Evolutionary conservation across 495 filamentous ascomycete genomes (phyloP).

Genomic region (Podospora didyma): DNA sequence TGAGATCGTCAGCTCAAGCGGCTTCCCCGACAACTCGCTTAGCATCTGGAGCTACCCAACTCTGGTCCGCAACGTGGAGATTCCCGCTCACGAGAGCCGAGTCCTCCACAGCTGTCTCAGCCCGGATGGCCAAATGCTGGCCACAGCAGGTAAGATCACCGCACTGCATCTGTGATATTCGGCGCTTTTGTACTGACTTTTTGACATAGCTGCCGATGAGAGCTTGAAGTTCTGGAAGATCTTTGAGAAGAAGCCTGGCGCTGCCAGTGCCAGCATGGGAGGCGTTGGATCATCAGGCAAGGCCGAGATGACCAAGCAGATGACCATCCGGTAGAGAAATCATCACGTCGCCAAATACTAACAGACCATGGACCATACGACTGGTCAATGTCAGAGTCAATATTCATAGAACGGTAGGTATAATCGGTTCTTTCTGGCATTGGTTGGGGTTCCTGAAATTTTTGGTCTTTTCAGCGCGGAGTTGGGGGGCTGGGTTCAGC

Average conservation of each 20-base stretch:
- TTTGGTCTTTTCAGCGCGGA: constrained; percentile 42
- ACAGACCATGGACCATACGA: constrained; percentile 9
- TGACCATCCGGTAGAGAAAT: constrained; percentile 81
- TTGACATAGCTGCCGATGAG: constrained; percentile 72
- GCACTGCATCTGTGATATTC: not conserved
- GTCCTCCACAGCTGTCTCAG: constrained; percentile 93
- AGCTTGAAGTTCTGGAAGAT: constrained; percentile 99
- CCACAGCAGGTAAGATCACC: constrained; percentile 66
- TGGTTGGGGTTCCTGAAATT: constrained; percentile 24
- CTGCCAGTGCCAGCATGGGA: constrained; percentile 53
- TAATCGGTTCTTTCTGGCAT: constrained; percentile 35
- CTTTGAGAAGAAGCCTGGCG: constrained; percentile 95
- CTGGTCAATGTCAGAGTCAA: constrained; percentile 24
- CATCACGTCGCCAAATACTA: not conserved
- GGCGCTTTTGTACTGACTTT: constrained; percentile 14
- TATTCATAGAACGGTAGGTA: constrained; percentile 41
- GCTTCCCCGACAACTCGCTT: constrained; percentile 97
- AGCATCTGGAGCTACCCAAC: constrained; percentile 99
- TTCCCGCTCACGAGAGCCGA: constrained; percentile 96
- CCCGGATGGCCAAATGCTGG: constrained; percentile 95
- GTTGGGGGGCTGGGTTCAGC: constrained; percentile 28
- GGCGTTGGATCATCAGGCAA: constrained; percentile 52
- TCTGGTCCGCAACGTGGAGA: constrained; percentile 93
- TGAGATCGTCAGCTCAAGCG: constrained; percentile 94
- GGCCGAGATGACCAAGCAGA: constrained; percentile 82